Evolutionary conservation across 495 filamentous ascomycete species (phyloP).

Genomic region (Xylaria intraflava): DNA sequence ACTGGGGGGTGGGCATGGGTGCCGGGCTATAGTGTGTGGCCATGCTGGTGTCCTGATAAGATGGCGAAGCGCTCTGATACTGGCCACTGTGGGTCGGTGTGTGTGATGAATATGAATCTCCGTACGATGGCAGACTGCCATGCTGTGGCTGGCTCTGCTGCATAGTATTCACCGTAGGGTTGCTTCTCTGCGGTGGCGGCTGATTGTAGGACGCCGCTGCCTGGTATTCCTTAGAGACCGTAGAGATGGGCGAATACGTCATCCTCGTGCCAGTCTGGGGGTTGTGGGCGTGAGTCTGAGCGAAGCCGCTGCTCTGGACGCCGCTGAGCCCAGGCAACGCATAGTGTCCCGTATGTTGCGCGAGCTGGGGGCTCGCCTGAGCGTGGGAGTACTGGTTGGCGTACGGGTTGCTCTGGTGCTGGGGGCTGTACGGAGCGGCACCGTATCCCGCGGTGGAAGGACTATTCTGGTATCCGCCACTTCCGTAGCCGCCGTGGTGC

Average conservation of each 20-base stretch:
- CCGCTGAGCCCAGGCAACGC: conserved; percentile 13
- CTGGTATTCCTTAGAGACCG: conserved; percentile 19
- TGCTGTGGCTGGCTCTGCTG: conserved; percentile 30
- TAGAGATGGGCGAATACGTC: conserved; percentile 22
- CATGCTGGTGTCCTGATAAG: conserved; percentile 21
- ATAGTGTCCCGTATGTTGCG: conserved; percentile 20
- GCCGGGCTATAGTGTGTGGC: conserved; percentile 23
- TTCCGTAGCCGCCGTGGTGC: conserved; percentile 20
- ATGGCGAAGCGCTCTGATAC: conserved; percentile 18
- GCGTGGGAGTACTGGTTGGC: conserved; percentile 24
- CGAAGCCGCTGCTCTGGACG: conserved; percentile 20
- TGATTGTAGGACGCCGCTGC: conserved; percentile 12
- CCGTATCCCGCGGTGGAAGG: conserved; percentile 19
- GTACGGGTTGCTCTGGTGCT: conserved; percentile 20
- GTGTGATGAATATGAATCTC: conserved; percentile 22
- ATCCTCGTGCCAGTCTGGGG: conserved; percentile 17
- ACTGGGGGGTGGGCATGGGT: conserved; percentile 18
- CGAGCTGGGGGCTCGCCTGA: conserved; percentile 21
- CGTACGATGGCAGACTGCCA: conserved; percentile 16
- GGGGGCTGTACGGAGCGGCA: conserved; percentile 22
- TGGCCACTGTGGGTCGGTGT: conserved; percentile 17
- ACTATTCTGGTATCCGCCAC: conserved; percentile 17
- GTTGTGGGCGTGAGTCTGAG: conserved; percentile 19
- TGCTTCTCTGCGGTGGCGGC: conserved; percentile 21
- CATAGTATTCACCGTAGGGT: conserved; percentile 29